Evolutionary conservation across 169 alveolate species (phyloP).

Genomic region (Plasmodium chabaudi): DNA sequence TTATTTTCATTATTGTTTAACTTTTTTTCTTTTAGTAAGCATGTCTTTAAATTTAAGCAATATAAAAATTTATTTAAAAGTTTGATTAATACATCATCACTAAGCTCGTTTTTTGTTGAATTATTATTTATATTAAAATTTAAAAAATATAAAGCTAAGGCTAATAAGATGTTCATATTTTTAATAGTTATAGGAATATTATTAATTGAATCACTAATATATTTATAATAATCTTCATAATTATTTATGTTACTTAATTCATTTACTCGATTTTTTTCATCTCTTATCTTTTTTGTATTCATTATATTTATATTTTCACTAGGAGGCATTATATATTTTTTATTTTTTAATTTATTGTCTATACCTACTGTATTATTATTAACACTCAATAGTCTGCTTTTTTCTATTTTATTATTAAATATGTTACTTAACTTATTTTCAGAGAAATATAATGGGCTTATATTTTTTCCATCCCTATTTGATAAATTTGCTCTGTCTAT

Average conservation of each 20-base stretch:
- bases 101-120: conserved; percentile 4
- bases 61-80: conserved; percentile 39
- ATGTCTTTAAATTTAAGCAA: conserved; percentile 61
- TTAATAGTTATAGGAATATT: conserved; percentile 45
- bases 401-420: conserved; percentile 25
- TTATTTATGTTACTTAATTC: conserved; percentile 27
- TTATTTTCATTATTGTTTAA: conserved; percentile 7
- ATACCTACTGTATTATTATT: not conserved
- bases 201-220: conserved; percentile 29
- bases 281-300: not conserved
- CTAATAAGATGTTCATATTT: conserved; percentile 48
- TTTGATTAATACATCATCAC: conserved; percentile 27
- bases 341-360: conserved; percentile 1
- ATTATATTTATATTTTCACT: not conserved
- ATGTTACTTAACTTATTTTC: conserved; percentile 22
- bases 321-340: not conserved
- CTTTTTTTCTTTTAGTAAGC: conserved; percentile 39
- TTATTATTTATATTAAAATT: conserved; percentile 29
- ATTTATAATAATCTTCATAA: conserved; percentile 62
- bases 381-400: not conserved
- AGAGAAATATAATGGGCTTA: conserved; percentile 8
- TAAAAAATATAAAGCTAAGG: conserved; percentile 52
- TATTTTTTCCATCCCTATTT: not conserved
- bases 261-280: conserved; percentile 6
- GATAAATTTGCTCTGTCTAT: no score